Conservation (phyloP, 495 filamentous ascomycete genomes). For the Glutinoglossum americanum region DNA sequence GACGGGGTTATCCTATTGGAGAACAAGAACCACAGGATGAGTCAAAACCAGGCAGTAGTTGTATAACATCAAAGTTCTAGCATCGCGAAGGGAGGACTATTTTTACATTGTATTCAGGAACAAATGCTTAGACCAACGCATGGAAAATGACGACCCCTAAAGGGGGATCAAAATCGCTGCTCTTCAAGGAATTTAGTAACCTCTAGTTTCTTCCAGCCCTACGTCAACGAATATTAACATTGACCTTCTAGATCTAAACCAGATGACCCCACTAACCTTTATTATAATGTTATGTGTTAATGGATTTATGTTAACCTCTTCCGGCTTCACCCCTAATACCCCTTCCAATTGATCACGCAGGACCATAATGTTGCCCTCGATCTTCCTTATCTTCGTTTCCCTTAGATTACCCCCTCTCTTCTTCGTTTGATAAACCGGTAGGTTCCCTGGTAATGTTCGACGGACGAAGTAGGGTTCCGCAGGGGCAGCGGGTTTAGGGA, state of each 20-base stretch:
- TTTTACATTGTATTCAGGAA: not conserved
- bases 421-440: constrained; percentile 55
- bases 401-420: constrained; percentile 63
- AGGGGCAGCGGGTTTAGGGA: not conserved
- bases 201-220: constrained; percentile 3
- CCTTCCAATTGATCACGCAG: constrained; percentile 17
- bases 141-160: not conserved
- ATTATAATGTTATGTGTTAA: constrained; percentile 19
- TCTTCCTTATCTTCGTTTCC: constrained; percentile 53
- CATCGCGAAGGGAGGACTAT: not conserved
- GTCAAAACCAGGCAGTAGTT: not conserved
- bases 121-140: not conserved
- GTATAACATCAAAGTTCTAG: not conserved
- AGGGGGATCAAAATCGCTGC: not conserved
- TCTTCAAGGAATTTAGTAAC: constrained; percentile 5
- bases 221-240: not conserved
- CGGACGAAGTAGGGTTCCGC: constrained; percentile 42
- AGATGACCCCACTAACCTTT: constrained; percentile 6
- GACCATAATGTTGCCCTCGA: constrained; percentile 34
- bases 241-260: not conserved
- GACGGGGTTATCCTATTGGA: not conserved
- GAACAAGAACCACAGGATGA: not conserved
- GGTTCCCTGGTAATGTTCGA: constrained; percentile 45
- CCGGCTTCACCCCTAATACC: constrained; percentile 13
- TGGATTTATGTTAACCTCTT: constrained; percentile 16